Base-by-base conservation (phyloP, 1,139 yeast genomes). In the Saccharomycopsis crataegensis region DNA sequence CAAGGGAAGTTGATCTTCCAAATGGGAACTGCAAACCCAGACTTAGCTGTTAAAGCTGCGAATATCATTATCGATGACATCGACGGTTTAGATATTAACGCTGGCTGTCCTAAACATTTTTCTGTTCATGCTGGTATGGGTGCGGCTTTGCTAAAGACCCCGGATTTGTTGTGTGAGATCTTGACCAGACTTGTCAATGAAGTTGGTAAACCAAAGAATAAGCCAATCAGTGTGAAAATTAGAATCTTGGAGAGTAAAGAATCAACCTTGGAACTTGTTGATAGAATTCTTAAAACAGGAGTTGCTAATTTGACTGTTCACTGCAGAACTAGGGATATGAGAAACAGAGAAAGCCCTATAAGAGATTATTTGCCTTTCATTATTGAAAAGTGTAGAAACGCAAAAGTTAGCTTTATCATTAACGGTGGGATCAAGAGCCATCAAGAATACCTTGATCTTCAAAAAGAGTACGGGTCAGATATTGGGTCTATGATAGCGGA, bases 111-210 rank as follows among this genome's bases (percentile, higher is more conserved):
- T 2, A 90, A 89, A 65, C 91, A 85, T 58, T 88, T 87, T 62
- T 83, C 90, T 1, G 77, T 89, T 2, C 97, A 90, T 67, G 77
- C 94, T 0, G 99, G 99, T 1, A 93, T 93, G 98, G 99, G 99
- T 5, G 96, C 98, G 2, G 97, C 96, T 0, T 72, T 93, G 49
- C 73, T 93, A 57, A 73, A 78, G 48, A 88, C 91, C 0, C 97
- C 98, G 0, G 96, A 87, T 48, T 70, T 78, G 48, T 73, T 93
- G 37, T 86, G 83, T 61, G 75, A 76, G 17, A 93, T 93, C 40
- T 70, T 93, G 56, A 68, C 69, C 2, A 76, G 77, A 12, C 71
- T 93, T 53, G 97, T 93, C 1, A 74, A 75, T 31, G 76, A 89
- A 59, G 93, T 93, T 1, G 99, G 99, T 6, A 74, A 69, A 56